Base-by-base conservation (phyloP, 306 rosid species). In the Elaeagnus macrophylla region DNA sequence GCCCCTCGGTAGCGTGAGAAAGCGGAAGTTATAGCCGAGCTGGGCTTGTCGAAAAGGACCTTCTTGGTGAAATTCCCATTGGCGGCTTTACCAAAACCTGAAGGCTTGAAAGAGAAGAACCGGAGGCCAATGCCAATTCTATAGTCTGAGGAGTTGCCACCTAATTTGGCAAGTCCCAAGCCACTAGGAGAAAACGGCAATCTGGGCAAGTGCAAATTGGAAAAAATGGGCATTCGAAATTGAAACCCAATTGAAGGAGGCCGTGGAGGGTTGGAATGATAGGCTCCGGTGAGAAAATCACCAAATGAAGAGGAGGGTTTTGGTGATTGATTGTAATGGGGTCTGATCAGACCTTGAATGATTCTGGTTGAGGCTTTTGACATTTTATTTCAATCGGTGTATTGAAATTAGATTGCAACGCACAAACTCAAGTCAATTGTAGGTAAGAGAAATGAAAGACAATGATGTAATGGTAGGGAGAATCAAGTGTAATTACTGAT, bases 1-100 rank as follows among this genome's bases (percentile, higher is more conserved):
- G 97, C 96, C 77, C 64, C 87, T 37, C 90, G 74, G 67, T 91
- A 87, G 14, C 96, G 76, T 36, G 82, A 62, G 54, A 86, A 72
- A 12, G 93, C 67, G 14, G 93, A 75, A 12, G 64, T 25, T 16
- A 78, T 66, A 0, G 80, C 88, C 0, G 77, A 57, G 16, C 74
- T 62, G 10, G 94, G 88, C 62, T 77, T 90, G 8, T 76, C 83
- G 1, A 83, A 39, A 25, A 25, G 4, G 37, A 72, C 61, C 66
- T 66, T 82, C 63, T 76, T 83, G 3, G 76, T 77, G 15, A 77
- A 77, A 20, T 72, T 68, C 3, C 67, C 71, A 15, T 64, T 61
- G 47, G 4, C 2, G 4, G 68, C 45, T 50, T 63, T 60, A 25
- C 74, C 60, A n/a, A 54, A 57, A 47, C 67, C 67, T 0, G 76